Percentiles rank a stretch among this genome's conserved stretches.
phyloP scores from a whole-genome alignment of 768 basidiomycete genomes.

The Pleurotus salmoneostramineus region DNA sequence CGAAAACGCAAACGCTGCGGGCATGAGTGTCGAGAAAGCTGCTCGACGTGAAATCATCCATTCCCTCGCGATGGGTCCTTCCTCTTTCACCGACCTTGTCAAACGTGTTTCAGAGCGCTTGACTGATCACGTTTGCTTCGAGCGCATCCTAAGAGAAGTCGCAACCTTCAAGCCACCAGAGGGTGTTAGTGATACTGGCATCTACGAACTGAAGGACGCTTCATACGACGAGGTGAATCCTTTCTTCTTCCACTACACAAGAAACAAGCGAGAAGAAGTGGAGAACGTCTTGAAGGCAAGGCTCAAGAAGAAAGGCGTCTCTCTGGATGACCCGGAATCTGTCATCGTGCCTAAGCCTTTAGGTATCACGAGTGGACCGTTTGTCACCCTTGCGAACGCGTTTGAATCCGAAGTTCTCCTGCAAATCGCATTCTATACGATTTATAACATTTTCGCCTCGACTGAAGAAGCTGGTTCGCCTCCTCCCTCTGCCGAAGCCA shows the following conservation, averaged over 20 bases:
- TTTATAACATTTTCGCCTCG: slow-evolving; percentile 68
- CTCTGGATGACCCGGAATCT: slow-evolving; percentile 39
- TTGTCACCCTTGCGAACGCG: slow-evolving; percentile 54
- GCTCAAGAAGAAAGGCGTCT: slow-evolving; percentile 57
- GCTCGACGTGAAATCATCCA: slow-evolving; percentile 88
- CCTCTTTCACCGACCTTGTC: slow-evolving; percentile 85
- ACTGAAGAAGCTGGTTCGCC: slow-evolving; percentile 57
- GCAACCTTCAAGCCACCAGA: slow-evolving; percentile 83
- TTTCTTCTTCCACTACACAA: slow-evolving; percentile 93
- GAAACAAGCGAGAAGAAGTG: slow-evolving; percentile 91
- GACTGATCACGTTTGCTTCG: slow-evolving; percentile 80
- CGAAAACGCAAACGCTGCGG: slow-evolving; percentile 73
- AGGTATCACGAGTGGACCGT: slow-evolving; percentile 63
- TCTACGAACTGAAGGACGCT: slow-evolving; percentile 87
- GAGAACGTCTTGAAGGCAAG: slow-evolving; percentile 69
- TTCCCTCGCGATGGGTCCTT: slow-evolving; percentile 82
- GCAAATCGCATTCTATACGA: slow-evolving; percentile 80
- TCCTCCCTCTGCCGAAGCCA: slow-evolving; percentile 80
- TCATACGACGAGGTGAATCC: slow-evolving; percentile 87
- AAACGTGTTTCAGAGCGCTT: slow-evolving; percentile 90
- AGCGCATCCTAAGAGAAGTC: slow-evolving; percentile 72
- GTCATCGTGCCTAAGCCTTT: slow-evolving; percentile 76
- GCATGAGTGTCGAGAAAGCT: slow-evolving; percentile 56
- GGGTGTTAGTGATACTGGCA: slow-evolving; percentile 69
- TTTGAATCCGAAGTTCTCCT: slow-evolving; percentile 71